Percentiles rank a stretch among this genome's conserved stretches.
These are phyloP conservation scores for Stephania cephalantha DNA, from an alignment of 164 flowering plant genomes.

Conservation along the genomic window DNA sequence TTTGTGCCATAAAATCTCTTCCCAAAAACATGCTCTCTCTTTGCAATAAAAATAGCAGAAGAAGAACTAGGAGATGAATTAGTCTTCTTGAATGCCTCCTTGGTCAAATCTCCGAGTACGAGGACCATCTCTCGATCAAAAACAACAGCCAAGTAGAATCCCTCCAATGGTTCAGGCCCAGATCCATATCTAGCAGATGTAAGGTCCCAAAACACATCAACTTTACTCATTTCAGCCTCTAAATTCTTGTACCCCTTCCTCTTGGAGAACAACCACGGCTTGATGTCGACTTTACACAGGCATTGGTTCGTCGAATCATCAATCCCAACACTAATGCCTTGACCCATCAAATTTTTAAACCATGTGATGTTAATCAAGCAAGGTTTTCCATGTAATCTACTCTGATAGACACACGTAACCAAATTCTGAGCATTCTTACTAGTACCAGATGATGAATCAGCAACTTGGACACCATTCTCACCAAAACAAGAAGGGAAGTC, in stretches of 20 bases:
- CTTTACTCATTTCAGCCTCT: slow-evolving; percentile 15
- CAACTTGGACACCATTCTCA: slow-evolving; percentile 44
- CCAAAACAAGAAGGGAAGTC: slow-evolving; percentile 49
- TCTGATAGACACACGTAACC: slow-evolving; percentile 33
- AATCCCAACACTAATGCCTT: slow-evolving; percentile 30
- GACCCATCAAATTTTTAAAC: slow-evolving; percentile 42
- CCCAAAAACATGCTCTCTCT: slow-evolving; percentile 41
- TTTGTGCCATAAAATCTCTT: slow-evolving; percentile 30
- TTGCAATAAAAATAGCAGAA: slow-evolving; percentile 28
- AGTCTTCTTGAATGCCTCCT: slow-evolving; percentile 33
- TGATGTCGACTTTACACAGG: slow-evolving; percentile 37
- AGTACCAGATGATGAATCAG: slow-evolving; percentile 32
- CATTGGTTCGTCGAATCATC: slow-evolving; percentile 25
- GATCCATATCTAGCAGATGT: slow-evolving; percentile 35
- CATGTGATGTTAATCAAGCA: slow-evolving; percentile 36
- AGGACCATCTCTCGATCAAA: slow-evolving; percentile 28
- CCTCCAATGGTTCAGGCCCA: slow-evolving; percentile 37
- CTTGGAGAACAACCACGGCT: slow-evolving; percentile 41
- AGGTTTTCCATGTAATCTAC: slow-evolving; percentile 21
- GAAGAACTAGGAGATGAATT: slow-evolving; percentile 12
- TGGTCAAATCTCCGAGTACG: slow-evolving; percentile 36
- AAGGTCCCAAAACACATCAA: slow-evolving; percentile 43
- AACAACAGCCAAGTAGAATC: slow-evolving; percentile 31
- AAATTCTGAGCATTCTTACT: slow-evolving; percentile 31
- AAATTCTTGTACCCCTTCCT: slow-evolving; percentile 33